These are phyloP conservation scores for Starmera amethionina DNA, from an alignment of 805 yeast species.

Conservation along the genomic window DNA sequence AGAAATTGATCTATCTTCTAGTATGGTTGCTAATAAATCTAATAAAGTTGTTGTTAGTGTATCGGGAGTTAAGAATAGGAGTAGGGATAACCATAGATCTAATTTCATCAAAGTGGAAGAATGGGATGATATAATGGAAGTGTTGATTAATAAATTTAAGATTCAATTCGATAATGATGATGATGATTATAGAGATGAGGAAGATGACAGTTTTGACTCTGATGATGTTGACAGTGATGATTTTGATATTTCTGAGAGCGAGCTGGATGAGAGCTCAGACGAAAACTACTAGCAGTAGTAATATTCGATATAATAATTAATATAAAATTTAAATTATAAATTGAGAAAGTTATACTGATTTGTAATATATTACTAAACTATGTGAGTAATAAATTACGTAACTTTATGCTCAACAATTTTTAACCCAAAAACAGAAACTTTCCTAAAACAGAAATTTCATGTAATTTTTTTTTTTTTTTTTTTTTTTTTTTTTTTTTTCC, in stretches of 20 bases:
- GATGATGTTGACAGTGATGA: slow-evolving; percentile 1
- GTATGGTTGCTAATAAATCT: background rate
- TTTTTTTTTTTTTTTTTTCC: too few relatives aligned
- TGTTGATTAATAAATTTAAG: slow-evolving; percentile 8
- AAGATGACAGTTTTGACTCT: slow-evolving; percentile 1
- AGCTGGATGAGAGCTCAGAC: too few relatives aligned
- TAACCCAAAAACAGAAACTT: too few relatives aligned
- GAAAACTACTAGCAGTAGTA: too few relatives aligned
- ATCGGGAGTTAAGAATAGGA: background rate
- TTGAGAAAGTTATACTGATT: slow-evolving; percentile 7
- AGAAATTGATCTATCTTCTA: background rate
- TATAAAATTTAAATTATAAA: too few relatives aligned
- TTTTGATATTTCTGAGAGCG: slow-evolving; percentile 1
- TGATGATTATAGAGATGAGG: background rate
- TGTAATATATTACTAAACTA: too few relatives aligned
- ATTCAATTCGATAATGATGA: slow-evolving; percentile 5
- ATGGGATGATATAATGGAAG: slow-evolving; percentile 19
- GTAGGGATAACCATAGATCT: background rate
- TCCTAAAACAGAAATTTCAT: too few relatives aligned
- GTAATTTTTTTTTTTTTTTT: too few relatives aligned
- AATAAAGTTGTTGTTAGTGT: slow-evolving; percentile 10
- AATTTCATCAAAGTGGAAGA: slow-evolving; percentile 3
- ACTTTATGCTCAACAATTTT: too few relatives aligned
- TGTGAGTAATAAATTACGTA: too few relatives aligned
- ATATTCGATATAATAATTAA: too few relatives aligned